Conservation (phyloP, 768 basidiomycete species). For the Amanita molliuscula region DNA sequence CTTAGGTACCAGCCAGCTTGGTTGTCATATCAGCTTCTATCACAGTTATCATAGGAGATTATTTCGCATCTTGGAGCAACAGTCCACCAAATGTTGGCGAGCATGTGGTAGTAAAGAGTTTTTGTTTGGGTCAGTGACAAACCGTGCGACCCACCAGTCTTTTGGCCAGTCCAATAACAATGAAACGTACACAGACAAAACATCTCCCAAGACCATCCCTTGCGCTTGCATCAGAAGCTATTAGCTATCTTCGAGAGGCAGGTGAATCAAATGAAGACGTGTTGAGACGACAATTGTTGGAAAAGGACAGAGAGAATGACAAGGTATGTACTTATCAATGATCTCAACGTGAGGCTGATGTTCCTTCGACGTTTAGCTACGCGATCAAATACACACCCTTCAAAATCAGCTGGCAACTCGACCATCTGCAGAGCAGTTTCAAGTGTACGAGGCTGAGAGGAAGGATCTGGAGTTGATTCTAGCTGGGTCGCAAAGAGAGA, state of each 20-base stretch:
- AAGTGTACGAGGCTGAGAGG: slow-evolving; percentile 61
- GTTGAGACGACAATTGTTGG: slow-evolving; percentile 52
- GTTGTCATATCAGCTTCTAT: too few relatives aligned
- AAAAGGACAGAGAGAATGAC: slow-evolving; percentile 63
- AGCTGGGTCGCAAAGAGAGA: slow-evolving; percentile 77
- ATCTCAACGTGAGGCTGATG: neutral
- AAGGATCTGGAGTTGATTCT: slow-evolving; percentile 67
- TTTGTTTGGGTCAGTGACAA: too few relatives aligned
- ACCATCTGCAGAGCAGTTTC: slow-evolving; percentile 58
- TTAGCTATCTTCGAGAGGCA: slow-evolving; percentile 48
- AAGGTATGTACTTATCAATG: slow-evolving; percentile 28
- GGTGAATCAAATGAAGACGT: slow-evolving; percentile 52
- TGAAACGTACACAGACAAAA: slow-evolving; percentile 60
- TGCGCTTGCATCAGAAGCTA: slow-evolving; percentile 42
- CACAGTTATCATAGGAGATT: too few relatives aligned
- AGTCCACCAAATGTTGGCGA: too few relatives aligned
- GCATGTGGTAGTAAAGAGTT: too few relatives aligned
- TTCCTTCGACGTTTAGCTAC: slow-evolving; percentile 32
- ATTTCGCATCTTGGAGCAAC: too few relatives aligned
- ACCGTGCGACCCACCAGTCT: too few relatives aligned
- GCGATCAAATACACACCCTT: slow-evolving; percentile 49
- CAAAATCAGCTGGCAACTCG: slow-evolving; percentile 57
- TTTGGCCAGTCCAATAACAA: too few relatives aligned
- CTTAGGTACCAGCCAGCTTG: too few relatives aligned
- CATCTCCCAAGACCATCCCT: slow-evolving; percentile 44